phyloP scores from a whole-genome alignment of 441 rosid species.

The Erodium moschatum region DNA sequence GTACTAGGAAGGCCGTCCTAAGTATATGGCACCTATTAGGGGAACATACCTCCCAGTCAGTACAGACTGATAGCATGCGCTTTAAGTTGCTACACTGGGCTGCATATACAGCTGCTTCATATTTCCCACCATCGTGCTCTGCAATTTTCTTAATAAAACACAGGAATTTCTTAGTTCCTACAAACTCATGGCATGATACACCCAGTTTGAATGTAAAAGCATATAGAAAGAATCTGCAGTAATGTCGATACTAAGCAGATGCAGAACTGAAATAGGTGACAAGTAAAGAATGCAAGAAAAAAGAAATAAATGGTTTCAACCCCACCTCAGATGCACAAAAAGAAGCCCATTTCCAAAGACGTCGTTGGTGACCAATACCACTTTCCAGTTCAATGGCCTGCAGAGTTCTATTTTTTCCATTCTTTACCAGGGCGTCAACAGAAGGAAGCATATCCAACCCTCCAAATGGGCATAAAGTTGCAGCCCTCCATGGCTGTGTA shows the following conservation, averaged over 20 bases:
- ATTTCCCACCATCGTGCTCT: slow-evolving; percentile 76
- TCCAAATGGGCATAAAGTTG: slow-evolving; percentile 78
- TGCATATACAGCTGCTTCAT: slow-evolving; percentile 85
- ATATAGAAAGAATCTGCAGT: slow-evolving; percentile 10
- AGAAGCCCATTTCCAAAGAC: slow-evolving; percentile 96
- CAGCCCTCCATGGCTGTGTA: slow-evolving; percentile 95
- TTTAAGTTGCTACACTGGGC: slow-evolving; percentile 78
- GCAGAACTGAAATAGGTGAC: slow-evolving; percentile 2
- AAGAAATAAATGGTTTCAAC: slow-evolving; percentile 11
- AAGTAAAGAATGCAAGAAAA: slow-evolving; percentile 1
- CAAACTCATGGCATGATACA: slow-evolving; percentile 3
- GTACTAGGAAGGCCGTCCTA: slow-evolving; percentile 5
- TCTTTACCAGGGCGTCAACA: slow-evolving; percentile 64
- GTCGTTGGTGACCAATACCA: slow-evolving; percentile 80
- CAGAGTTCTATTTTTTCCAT: slow-evolving; percentile 66
- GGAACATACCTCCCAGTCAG: slow-evolving; percentile 90
- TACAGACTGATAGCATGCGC: slow-evolving; percentile 79
- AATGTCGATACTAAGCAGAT: not conserved
- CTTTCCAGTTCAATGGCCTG: slow-evolving; percentile 94
- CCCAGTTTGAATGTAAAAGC: not conserved
- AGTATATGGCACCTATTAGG: slow-evolving; percentile 8
- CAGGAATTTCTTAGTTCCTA: slow-evolving; percentile 17
- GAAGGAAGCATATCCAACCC: slow-evolving; percentile 83
- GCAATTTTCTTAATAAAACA: slow-evolving; percentile 56
- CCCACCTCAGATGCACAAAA: slow-evolving; percentile 87